Evolutionary conservation across 768 basidiomycete genomes (phyloP).

Genomic region (Collybiopsis confluens): DNA sequence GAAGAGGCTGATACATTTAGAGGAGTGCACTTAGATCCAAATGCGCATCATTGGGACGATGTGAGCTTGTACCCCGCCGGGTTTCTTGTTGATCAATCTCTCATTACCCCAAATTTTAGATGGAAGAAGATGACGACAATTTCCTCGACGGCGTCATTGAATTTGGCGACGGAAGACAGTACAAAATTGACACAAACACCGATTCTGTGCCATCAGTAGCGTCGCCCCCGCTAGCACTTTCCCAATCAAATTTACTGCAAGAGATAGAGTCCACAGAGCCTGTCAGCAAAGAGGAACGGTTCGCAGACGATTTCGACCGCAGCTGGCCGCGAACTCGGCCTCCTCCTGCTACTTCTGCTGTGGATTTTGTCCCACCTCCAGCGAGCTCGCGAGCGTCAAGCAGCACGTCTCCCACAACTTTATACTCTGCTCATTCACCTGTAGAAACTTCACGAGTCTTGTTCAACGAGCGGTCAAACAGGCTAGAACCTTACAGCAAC

Average conservation of each 20-base stretch:
- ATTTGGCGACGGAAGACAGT: constrained; percentile 88
- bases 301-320: constrained; percentile 92
- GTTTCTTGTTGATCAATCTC: too few species aligned
- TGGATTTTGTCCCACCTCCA: constrained; percentile 6
- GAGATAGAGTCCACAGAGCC: constrained; percentile 30
- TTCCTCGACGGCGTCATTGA: constrained; percentile 88
- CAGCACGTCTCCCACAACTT: constrained; percentile 27
- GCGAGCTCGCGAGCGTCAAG: not conserved
- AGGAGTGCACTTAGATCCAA: constrained; percentile 89
- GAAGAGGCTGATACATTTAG: constrained; percentile 93
- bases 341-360: constrained; percentile 38
- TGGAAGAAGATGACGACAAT: constrained; percentile 91
- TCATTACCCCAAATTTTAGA: constrained; percentile 41
- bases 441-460: constrained; percentile 66
- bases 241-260: constrained; percentile 17
- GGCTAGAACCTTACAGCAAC: constrained; percentile 76
- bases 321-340: constrained; percentile 83
- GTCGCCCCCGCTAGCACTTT: constrained; percentile 17
- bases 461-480: constrained; percentile 95
- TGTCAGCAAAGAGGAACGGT: constrained; percentile 82
- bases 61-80: constrained; percentile 46
- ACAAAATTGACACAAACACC: constrained; percentile 65
- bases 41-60: constrained; percentile 97
- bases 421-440: constrained; percentile 41
- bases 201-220: constrained; percentile 23